Conservation (phyloP, 495 filamentous ascomycete genomes). For the Aspergillus sparsus region DNA sequence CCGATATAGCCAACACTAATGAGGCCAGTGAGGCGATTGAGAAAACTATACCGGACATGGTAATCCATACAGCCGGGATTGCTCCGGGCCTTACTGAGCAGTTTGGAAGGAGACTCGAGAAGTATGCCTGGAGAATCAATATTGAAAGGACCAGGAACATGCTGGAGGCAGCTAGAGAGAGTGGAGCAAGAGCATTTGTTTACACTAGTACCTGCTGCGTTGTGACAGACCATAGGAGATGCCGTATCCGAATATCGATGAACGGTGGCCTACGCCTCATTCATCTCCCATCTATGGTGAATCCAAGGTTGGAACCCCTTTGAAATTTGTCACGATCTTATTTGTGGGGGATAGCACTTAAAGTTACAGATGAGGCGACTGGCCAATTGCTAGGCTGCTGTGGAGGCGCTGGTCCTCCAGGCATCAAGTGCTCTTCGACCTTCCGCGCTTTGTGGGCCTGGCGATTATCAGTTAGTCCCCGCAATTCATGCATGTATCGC, state of each 20-base stretch:
- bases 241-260: conserved; percentile 56
- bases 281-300: conserved; percentile 59
- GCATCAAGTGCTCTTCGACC: conserved; percentile 55
- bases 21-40: conserved; percentile 35
- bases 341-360: conserved; percentile 5
- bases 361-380: conserved; percentile 21
- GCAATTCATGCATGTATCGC: conserved; percentile 58
- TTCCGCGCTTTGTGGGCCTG: conserved; percentile 58
- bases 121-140: conserved; percentile 51
- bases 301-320: conserved; percentile 49
- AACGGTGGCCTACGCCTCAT: conserved; percentile 50
- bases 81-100: conserved; percentile 45
- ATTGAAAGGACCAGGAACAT: conserved; percentile 60
- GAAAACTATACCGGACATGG: conserved; percentile 37
- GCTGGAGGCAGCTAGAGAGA: conserved; percentile 49
- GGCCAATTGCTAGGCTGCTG: conserved; percentile 42
- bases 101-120: conserved; percentile 41
- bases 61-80: conserved; percentile 51
- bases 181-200: conserved; percentile 56
- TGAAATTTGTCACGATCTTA: conserved; percentile 6
- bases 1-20: conserved; percentile 38
- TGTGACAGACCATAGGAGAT: conserved; percentile 53
- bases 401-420: conserved; percentile 57
- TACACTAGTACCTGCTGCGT: conserved; percentile 59
- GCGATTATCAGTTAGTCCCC: conserved; percentile 54